A percentile compares a stretch with the other conserved stretches of the same genome.
Evolutionary conservation across 2,329 filamentous ascomycete genomes (phyloP).

Genomic region (Pestalotiopsis fici): DNA sequence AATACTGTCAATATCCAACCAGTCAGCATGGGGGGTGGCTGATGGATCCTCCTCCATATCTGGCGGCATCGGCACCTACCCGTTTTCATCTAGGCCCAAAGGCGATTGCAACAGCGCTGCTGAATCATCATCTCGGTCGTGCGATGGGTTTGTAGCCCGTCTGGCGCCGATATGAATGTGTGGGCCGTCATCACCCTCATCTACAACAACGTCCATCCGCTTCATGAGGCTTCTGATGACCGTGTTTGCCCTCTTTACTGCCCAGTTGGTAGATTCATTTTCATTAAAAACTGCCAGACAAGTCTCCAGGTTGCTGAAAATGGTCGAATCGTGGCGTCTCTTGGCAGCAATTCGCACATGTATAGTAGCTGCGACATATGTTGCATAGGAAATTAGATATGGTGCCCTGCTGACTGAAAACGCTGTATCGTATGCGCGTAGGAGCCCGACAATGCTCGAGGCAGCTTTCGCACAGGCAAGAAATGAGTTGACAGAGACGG

Average conservation of each 20-base stretch:
- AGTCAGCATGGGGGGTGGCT: neutral
- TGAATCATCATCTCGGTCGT: neutral
- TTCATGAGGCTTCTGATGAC: slow-evolving; percentile 48
- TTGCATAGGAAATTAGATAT: slow-evolving; percentile 56
- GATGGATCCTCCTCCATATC: neutral
- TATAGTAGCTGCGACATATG: slow-evolving; percentile 55
- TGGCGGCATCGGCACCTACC: neutral
- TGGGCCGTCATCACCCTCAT: neutral
- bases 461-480: slow-evolving; percentile 47
- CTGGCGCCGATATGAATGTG: neutral
- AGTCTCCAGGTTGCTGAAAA: slow-evolving; percentile 39
- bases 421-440: slow-evolving; percentile 43
- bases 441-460: slow-evolving; percentile 40
- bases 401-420: slow-evolving; percentile 49
- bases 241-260: slow-evolving; percentile 44
- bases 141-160: neutral
- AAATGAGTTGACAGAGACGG: slow-evolving; percentile 43
- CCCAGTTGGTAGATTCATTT: slow-evolving; percentile 52
- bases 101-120: too few relatives aligned
- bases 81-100: neutral
- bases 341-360: slow-evolving; percentile 51
- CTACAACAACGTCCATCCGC: slow-evolving; percentile 35
- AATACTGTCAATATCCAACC: slow-evolving; percentile 9
- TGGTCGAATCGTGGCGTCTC: slow-evolving; percentile 37
- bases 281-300: slow-evolving; percentile 48